phyloP scores from a whole-genome alignment of 2,329 filamentous ascomycete genomes.

The Aspergillus sp. region DNA sequence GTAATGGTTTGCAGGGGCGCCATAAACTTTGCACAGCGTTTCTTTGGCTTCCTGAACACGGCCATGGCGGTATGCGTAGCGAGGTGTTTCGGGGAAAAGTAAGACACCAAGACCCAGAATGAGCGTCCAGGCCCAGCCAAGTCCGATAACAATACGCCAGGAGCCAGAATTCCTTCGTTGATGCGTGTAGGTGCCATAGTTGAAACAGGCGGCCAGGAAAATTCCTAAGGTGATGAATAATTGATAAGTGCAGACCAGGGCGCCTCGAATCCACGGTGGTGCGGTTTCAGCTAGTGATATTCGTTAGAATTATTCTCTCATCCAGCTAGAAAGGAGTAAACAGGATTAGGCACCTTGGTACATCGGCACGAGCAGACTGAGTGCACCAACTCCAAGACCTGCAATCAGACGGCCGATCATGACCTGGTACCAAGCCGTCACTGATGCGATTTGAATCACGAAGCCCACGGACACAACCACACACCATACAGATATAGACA shows the following conservation, averaged over 20 bases:
- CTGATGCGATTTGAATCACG: conserved; percentile 36
- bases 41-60: conserved; percentile 43
- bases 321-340: background rate
- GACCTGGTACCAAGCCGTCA: conserved; percentile 34
- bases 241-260: conserved; percentile 34
- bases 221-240: conserved; percentile 42
- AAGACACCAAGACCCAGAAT: conserved; percentile 48
- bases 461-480: conserved; percentile 32
- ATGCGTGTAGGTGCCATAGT: conserved; percentile 30
- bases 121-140: conserved; percentile 50
- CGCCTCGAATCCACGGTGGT: background rate
- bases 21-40: conserved; percentile 49
- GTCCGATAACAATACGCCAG: conserved; percentile 46
- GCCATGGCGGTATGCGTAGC: conserved; percentile 51
- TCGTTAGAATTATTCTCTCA: background rate
- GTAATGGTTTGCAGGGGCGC: conserved; percentile 45
- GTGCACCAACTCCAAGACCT: conserved; percentile 37
- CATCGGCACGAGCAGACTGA: conserved; percentile 38
- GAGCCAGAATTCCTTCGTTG: conserved; percentile 28
- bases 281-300: background rate
- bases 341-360: conserved; percentile 33
- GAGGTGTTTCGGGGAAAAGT: conserved; percentile 50
- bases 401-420: conserved; percentile 37
- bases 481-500: conserved; percentile 35
- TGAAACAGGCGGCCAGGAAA: conserved; percentile 41